A percentile compares a stretch with the other conserved stretches of the same genome.
These are phyloP conservation scores for Excoecaria agallocha DNA, from an alignment of 345 rosid species.

Conservation along the genomic window DNA sequence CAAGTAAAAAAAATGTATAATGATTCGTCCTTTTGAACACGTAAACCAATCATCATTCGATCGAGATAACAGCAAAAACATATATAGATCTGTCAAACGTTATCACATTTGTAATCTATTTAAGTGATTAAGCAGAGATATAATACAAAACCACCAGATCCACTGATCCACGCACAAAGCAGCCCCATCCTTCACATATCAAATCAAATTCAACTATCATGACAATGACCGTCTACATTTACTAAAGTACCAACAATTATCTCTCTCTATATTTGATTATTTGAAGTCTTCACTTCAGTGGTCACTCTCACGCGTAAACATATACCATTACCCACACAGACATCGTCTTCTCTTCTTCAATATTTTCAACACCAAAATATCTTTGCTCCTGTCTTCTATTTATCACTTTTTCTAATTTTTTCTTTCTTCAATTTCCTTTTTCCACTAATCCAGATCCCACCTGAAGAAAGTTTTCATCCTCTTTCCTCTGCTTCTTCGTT, in stretches of 20 bases:
- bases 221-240: neutral
- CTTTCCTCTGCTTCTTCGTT: no score
- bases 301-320: no score
- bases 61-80: neutral
- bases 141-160: conserved; percentile 13
- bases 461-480: no score
- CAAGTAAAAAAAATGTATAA: neutral
- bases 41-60: neutral
- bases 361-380: no score
- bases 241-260: neutral
- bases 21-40: neutral
- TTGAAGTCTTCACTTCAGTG: no score
- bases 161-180: conserved; percentile 12
- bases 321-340: no score
- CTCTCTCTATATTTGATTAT: no score
- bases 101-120: conserved; percentile 5
- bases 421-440: no score
- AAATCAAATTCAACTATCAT: neutral
- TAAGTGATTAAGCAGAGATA: neutral
- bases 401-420: no score
- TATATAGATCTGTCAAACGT: conserved; percentile 19
- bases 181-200: conserved; percentile 7
- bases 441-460: no score
- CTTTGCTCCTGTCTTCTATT: no score
- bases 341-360: no score